Conservation (phyloP, 2,329 filamentous ascomycete species). For the Metarhizium robertsii region DNA sequence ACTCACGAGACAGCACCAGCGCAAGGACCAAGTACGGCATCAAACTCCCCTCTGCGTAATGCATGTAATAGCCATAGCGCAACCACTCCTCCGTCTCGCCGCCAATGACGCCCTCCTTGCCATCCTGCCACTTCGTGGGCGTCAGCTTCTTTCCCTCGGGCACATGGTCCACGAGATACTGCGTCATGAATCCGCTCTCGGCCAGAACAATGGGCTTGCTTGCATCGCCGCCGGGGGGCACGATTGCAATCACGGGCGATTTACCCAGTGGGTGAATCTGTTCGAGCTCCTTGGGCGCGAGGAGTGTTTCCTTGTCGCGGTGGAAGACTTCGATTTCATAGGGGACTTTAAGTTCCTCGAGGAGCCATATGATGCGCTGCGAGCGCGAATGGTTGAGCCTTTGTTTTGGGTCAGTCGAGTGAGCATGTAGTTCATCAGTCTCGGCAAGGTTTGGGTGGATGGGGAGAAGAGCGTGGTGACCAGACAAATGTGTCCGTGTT, state of each 20-base stretch:
- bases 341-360: conserved; percentile 70
- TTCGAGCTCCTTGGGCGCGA: conserved; percentile 70
- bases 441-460: background rate
- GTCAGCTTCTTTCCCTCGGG: conserved; percentile 34
- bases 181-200: conserved; percentile 71
- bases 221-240: conserved; percentile 24
- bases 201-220: conserved; percentile 53
- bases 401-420: background rate
- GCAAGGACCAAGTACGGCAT: conserved; percentile 62
- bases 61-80: conserved; percentile 60
- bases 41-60: conserved; percentile 77
- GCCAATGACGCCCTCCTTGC: conserved; percentile 46
- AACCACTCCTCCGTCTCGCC: conserved; percentile 54
- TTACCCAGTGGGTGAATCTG: conserved; percentile 80
- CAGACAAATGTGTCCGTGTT: too few relatives aligned
- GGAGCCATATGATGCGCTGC: conserved; percentile 76
- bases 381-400: conserved; percentile 80
- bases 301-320: conserved; percentile 47
- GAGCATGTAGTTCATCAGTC: background rate
- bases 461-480: background rate
- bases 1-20: conserved; percentile 47
- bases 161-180: conserved; percentile 69
- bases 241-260: conserved; percentile 66
- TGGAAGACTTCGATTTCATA: conserved; percentile 78
- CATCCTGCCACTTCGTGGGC: conserved; percentile 45